These are phyloP conservation scores for Trichopus zeylanicus DNA, from an alignment of 116 monocot genomes.

Conservation along the genomic window DNA sequence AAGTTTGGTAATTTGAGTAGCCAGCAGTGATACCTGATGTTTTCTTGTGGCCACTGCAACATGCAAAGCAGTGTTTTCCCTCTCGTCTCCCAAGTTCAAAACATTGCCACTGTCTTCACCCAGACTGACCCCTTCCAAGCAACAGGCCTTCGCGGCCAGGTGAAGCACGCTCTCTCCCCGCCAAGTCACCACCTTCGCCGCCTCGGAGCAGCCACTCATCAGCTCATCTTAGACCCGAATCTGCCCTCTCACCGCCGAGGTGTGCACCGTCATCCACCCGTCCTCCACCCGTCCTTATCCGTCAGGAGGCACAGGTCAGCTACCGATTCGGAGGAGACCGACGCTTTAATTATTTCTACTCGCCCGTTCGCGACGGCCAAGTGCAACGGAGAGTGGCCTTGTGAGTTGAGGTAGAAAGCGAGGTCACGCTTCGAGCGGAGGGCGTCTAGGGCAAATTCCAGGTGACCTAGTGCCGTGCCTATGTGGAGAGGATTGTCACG, in stretches of 20 bases:
- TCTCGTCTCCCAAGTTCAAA: no score
- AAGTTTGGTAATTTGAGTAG: no score
- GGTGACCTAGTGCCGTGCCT: neutral
- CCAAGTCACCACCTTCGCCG: neutral
- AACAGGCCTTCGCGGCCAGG: constrained; percentile 8
- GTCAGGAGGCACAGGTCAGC: neutral
- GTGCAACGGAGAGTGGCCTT: neutral
- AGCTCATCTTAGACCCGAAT: constrained; percentile 9
- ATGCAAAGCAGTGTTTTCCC: no score
- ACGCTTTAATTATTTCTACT: neutral
- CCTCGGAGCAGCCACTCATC: constrained; percentile 1
- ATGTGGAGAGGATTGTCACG: constrained; percentile 5
- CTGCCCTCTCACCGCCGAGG: constrained; percentile 4
- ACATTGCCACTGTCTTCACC: neutral
- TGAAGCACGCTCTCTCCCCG: constrained; percentile 16
- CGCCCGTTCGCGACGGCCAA: neutral
- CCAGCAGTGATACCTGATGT: no score
- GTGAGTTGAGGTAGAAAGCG: neutral
- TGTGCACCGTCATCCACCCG: constrained; percentile 14
- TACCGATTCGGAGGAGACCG: neutral
- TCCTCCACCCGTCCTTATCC: constrained; percentile 16
- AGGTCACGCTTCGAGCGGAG: neutral
- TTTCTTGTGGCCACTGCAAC: no score
- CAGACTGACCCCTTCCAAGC: constrained; percentile 2
- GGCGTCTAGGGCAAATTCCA: neutral